Percentiles rank a stretch among this genome's conserved stretches.
Conservation (phyloP, 192 early-diverging fungal genomes). For the Gonapodya sp. region DNA sequence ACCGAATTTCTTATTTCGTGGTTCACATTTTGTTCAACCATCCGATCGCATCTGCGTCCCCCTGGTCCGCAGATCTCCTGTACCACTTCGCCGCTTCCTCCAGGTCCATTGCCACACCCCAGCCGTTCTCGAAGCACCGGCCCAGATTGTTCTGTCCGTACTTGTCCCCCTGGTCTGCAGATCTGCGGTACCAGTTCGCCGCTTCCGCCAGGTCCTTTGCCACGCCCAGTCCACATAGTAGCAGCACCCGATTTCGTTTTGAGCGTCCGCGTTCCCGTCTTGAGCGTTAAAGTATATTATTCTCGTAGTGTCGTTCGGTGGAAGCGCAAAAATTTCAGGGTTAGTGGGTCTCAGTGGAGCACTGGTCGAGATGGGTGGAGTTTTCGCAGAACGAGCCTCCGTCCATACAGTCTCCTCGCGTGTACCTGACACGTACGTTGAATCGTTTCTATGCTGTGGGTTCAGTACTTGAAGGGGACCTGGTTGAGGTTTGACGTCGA, state of each 20-base stretch:
- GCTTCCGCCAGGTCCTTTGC: slow-evolving; percentile 38
- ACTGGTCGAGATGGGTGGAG: no score
- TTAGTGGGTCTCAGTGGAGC: no score
- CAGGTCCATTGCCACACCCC: slow-evolving; percentile 38
- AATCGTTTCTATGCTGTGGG: not conserved
- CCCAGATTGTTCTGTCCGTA: slow-evolving; percentile 67
- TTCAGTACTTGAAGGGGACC: not conserved
- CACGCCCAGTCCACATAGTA: slow-evolving; percentile 65
- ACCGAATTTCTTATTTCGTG: no score
- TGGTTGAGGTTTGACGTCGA: not conserved
- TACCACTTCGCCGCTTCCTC: slow-evolving; percentile 48
- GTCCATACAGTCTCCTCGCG: no score
- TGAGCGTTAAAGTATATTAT: no score
- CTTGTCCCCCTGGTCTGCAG: slow-evolving; percentile 53
- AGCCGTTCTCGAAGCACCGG: slow-evolving; percentile 61
- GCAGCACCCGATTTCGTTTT: slow-evolving; percentile 72
- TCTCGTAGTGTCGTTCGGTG: no score
- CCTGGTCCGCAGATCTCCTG: slow-evolving; percentile 37
- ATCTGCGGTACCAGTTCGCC: slow-evolving; percentile 55
- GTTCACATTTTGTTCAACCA: no score
- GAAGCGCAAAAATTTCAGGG: no score
- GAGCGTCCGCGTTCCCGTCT: no score
- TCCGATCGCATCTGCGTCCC: no score
- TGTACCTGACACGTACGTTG: not conserved
- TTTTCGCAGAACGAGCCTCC: no score